These are phyloP conservation scores for Iris macrosiphon DNA, from an alignment of 106 monocot genomes.

Conservation along the genomic window DNA sequence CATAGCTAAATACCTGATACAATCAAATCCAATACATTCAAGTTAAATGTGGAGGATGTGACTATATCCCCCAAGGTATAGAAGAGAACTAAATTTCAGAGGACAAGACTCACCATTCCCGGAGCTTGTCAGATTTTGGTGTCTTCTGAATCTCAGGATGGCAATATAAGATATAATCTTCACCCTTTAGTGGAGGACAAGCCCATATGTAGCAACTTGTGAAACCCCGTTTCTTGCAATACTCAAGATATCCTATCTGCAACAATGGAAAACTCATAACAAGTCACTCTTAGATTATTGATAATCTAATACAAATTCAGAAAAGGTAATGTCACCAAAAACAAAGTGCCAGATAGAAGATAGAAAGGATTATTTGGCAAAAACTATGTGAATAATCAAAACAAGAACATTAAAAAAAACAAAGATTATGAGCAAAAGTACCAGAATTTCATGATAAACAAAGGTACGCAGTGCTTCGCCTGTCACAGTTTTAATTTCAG, in stretches of 20 bases:
- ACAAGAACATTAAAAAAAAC: not conserved
- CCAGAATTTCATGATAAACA: constrained; percentile 99
- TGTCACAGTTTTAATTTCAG: constrained; percentile 78
- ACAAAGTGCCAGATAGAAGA: not conserved
- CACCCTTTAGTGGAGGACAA: constrained; percentile 96
- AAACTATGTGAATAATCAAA: not conserved
- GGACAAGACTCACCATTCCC: constrained; percentile 60
- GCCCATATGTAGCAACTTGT: constrained; percentile 99
- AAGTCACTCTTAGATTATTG: not conserved
- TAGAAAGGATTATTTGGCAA: not conserved
- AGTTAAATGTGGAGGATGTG: constrained; percentile 4
- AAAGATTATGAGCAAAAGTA: constrained; percentile 24
- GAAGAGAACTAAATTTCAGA: not conserved
- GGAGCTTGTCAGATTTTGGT: constrained; percentile 97
- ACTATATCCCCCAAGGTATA: not conserved
- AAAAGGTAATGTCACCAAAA: not conserved
- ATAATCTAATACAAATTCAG: not conserved
- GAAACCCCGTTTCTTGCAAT: constrained; percentile 93
- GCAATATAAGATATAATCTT: constrained; percentile 99
- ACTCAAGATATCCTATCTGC: constrained; percentile 99
- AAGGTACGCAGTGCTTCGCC: constrained; percentile 95
- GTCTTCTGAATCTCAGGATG: constrained; percentile 99
- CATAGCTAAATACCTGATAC: constrained; percentile 82
- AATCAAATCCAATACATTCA: not conserved
- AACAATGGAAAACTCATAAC: constrained; percentile 5